Base-by-base conservation (phyloP, 2,329 filamentous ascomycete genomes). In the Ophiostoma fasciatum region DNA sequence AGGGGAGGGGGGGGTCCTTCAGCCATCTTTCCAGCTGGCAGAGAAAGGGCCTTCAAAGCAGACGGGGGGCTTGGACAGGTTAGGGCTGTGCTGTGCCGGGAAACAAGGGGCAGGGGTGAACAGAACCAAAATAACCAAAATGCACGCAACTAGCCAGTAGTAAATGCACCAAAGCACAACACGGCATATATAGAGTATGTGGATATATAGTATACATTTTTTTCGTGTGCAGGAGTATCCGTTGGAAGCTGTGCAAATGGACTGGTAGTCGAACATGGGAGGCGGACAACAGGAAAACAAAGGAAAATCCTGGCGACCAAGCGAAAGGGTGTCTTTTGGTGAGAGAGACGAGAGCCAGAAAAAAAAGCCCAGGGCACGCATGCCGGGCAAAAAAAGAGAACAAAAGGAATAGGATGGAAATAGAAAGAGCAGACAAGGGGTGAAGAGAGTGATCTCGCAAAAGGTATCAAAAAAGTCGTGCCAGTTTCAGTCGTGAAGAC, bases 401-500 rank as follows among this genome's bases (percentile, higher is more conserved):
- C 8, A 22, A 33, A 26, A 38, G 11, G 53, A 44, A 46, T 38
- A 46, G 42, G 42, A 40, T 45, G 41, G 38, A 44, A 15, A 40
- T 38, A 22, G 34, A n/a, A n/a, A n/a, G n/a, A n/a, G n/a, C n/a
- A n/a, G n/a, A n/a, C n/a, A n/a, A n/a, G 21, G 28, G 44, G 40
- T 33, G 40, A 5, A 15, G n/a, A 28, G 28, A 32, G 25, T 19
- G 20, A 21, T 31, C 37, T 38, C 37, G 48, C 45, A 54, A 49
- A 49, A 50, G 49, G 51, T 54, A 54, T 53, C 40, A 39, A 36
- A 33, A 36, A 41, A 35, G 33, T 35, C 37, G 28, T 33, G 37
- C 31, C 40, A 34, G 14, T 12, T 37, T 35, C 25, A 23, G 31
- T 37, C 27, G n/a, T n/a, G n/a, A n/a, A n/a, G n/a, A n/a, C n/a